phyloP scores from a whole-genome alignment of 176 grass and related monocot genomes.

The Puya raimondii region DNA sequence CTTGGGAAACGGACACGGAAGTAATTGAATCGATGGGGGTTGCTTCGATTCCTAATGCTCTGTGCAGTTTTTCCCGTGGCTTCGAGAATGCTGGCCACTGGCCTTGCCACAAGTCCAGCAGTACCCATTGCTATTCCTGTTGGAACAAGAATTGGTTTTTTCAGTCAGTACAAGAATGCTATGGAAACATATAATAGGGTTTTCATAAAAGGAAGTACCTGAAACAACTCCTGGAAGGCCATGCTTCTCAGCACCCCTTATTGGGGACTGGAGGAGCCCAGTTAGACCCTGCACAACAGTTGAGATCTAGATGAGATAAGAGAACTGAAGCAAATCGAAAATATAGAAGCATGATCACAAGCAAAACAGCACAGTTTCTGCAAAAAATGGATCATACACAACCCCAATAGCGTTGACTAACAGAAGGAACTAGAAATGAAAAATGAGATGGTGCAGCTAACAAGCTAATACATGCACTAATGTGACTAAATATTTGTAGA shows the following conservation, averaged over 20 bases:
- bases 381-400: too few species aligned
- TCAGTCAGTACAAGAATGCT: constrained; percentile 1
- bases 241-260: constrained; percentile 93
- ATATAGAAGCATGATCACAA: too few species aligned
- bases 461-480: too few species aligned
- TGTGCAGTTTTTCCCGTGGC: constrained; percentile 95
- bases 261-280: constrained; percentile 89
- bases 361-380: too few species aligned
- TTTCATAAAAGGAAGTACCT: constrained; percentile 30
- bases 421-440: too few species aligned
- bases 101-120: constrained; percentile 78
- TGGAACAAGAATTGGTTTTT: constrained; percentile 6
- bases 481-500: too few species aligned
- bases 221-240: constrained; percentile 87
- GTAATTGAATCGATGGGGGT: constrained; percentile 61
- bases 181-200: not conserved
- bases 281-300: constrained; percentile 66
- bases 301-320: constrained; percentile 4
- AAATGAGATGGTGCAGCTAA: too few species aligned
- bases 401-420: too few species aligned
- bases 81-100: constrained; percentile 90
- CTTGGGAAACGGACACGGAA: constrained; percentile 5
- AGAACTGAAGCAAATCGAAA: not conserved
- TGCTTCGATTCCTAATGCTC: constrained; percentile 84
- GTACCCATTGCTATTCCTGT: constrained; percentile 96